Conservation (phyloP, 805 yeast genomes). For the Pichia nanzhaoensis region DNA sequence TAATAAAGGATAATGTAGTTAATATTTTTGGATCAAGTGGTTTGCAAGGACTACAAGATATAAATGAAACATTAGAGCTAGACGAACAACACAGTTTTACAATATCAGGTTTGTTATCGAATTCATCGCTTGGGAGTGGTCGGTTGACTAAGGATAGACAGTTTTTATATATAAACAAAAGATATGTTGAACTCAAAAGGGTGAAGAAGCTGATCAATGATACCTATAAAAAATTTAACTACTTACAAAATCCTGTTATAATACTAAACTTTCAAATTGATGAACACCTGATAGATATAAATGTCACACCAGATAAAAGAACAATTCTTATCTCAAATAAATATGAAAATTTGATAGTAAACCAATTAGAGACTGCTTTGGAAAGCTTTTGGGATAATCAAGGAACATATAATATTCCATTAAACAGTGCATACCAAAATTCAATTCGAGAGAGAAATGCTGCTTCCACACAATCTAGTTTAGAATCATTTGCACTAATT, state of each 20-base stretch:
- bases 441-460: slow-evolving; percentile 2
- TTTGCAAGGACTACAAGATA: slow-evolving; percentile 46
- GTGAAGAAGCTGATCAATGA: slow-evolving; percentile 62
- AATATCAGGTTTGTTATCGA: slow-evolving; percentile 62
- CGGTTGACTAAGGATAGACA: slow-evolving; percentile 71
- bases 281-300: slow-evolving; percentile 60
- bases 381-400: slow-evolving; percentile 33
- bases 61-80: slow-evolving; percentile 39
- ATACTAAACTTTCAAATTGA: slow-evolving; percentile 53
- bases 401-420: slow-evolving; percentile 12
- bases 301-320: slow-evolving; percentile 89
- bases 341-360: slow-evolving; percentile 50
- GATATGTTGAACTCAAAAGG: slow-evolving; percentile 62
- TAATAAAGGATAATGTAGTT: slow-evolving; percentile 51
- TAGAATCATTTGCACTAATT: slow-evolving; percentile 11
- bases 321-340: slow-evolving; percentile 54
- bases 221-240: slow-evolving; percentile 62
- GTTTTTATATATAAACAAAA: slow-evolving; percentile 58
- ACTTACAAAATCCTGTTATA: slow-evolving; percentile 66
- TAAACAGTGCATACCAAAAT: slow-evolving; percentile 6
- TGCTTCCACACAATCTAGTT: slow-evolving; percentile 3
- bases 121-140: slow-evolving; percentile 73
- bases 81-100: slow-evolving; percentile 29
- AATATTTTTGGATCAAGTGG: slow-evolving; percentile 68
- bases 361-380: slow-evolving; percentile 47